Percentiles rank a stretch among this genome's conserved stretches.
Evolutionary conservation across 2,329 filamentous ascomycete genomes (phyloP).

Genomic region (Colletotrichum noveboracense): DNA sequence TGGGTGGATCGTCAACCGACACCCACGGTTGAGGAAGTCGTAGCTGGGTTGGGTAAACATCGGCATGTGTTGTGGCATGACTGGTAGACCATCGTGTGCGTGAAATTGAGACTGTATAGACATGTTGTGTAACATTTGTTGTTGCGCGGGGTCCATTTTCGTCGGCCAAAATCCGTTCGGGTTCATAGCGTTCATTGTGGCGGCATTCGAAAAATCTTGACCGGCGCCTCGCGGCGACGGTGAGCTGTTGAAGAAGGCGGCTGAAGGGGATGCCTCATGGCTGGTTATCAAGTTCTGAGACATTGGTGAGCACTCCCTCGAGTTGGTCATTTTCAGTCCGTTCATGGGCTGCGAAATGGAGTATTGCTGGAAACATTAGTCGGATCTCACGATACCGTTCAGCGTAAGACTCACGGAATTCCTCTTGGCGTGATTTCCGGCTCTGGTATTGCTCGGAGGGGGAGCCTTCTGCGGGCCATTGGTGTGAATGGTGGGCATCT

Average conservation of each 20-base stretch:
- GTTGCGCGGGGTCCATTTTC: constrained; percentile 29
- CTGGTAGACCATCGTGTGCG: constrained; percentile 27
- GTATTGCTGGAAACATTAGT: constrained; percentile 50
- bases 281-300: constrained; percentile 53
- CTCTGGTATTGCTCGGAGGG: constrained; percentile 28
- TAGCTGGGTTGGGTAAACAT: constrained; percentile 29
- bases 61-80: constrained; percentile 35
- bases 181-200: constrained; percentile 25
- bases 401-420: constrained; percentile 2
- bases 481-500: constrained; percentile 45
- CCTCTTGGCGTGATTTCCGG: constrained; percentile 38
- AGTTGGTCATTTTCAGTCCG: constrained; percentile 49
- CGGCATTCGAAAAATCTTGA: constrained; percentile 39
- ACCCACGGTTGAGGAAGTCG: constrained; percentile 36
- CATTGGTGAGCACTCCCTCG: constrained; percentile 60
- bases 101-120: constrained; percentile 22
- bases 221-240: constrained; percentile 47
- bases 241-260: constrained; percentile 47
- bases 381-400: background rate
- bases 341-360: constrained; percentile 57
- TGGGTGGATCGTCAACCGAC: constrained; percentile 64
- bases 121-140: constrained; percentile 16
- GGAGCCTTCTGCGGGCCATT: constrained; percentile 31
- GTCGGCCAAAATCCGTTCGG: constrained; percentile 41
- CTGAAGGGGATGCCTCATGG: constrained; percentile 56